Base-by-base conservation (phyloP, 148 eudicot genomes). In the Gaultheria prostrata region DNA sequence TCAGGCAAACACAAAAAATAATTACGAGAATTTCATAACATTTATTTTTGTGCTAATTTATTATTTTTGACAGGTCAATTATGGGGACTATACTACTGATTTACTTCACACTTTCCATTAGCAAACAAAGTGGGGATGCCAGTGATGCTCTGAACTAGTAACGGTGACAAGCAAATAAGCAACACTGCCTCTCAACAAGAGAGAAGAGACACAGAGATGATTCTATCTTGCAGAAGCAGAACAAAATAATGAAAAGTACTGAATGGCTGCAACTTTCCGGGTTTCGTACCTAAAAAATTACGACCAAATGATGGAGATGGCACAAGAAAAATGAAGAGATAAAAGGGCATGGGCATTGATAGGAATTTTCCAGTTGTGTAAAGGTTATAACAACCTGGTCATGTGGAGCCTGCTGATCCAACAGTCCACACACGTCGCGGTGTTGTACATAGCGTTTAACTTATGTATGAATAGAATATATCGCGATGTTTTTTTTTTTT, bases 51-150 rank as follows among this genome's bases (percentile, higher is more conserved):
- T 13, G 18, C 11, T 78, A 8, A n/a, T 71, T 21, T 82, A 33
- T 8, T 14, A 6, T 72, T 33, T 63, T 28, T 67, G 77, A 81
- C 93, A 94, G 98, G 90, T 92, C 95, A 6, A 89, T 91, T 86
- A 82, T 94, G 91, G 98, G 98, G 83, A 94, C 95, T 1, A 87
- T 94, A 73, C 53, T 92, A 69, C 90, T 94, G 48, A 94, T 94
- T 18, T 92, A 86, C 88, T 90, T 91, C 85, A 94, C 95, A 7
- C 84, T 94, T 61, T 85, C 90, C 54, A 80, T 89, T 51, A 78
- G 85, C 48, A 89, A 86, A 80, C 76, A 82, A n/a, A 85, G 73
- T 54, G 89, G 76, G 35, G 85, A 74, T 11, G 91, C 88, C 12
- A 73, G 33, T 65, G 72, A 71, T 48, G 61, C 83, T 77, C 73